phyloP scores from a whole-genome alignment of 2,329 filamentous ascomycete species.

The Orbilia oligospora region DNA sequence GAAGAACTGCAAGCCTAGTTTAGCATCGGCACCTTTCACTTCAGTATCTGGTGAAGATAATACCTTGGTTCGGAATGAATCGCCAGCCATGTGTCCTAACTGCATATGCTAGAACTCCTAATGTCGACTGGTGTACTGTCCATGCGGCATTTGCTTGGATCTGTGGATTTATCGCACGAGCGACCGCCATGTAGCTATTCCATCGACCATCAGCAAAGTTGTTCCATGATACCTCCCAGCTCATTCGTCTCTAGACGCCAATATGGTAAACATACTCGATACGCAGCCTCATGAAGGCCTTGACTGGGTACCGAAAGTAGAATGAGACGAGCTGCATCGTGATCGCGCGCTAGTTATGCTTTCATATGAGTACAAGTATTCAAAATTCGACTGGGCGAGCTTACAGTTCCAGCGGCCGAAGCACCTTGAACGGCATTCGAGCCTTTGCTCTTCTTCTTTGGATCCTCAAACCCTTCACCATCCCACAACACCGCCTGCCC shows the following conservation, averaged over 20 bases:
- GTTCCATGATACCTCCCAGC: background rate
- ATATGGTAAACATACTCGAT: slow-evolving; percentile 78
- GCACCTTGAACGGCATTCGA: slow-evolving; percentile 57
- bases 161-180: slow-evolving; percentile 71
- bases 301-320: slow-evolving; percentile 91
- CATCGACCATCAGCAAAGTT: slow-evolving; percentile 24
- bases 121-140: slow-evolving; percentile 77
- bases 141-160: slow-evolving; percentile 69
- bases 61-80: slow-evolving; percentile 78
- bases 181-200: slow-evolving; percentile 65
- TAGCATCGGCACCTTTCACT: background rate
- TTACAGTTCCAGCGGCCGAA: slow-evolving; percentile 50
- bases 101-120: slow-evolving; percentile 78
- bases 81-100: slow-evolving; percentile 79
- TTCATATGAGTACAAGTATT: background rate
- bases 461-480: slow-evolving; percentile 42
- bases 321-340: slow-evolving; percentile 88
- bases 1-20: slow-evolving; percentile 72
- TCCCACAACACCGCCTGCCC: slow-evolving; percentile 56
- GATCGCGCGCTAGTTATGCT: slow-evolving; percentile 72
- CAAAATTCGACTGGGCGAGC: background rate
- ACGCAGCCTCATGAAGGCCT: slow-evolving; percentile 90
- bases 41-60: background rate
- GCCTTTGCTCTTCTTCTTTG: slow-evolving; percentile 52
- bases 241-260: too few species aligned